phyloP scores from a whole-genome alignment of 352 stramenopile genomes.

The Phytopythium chamaehyphon region DNA sequence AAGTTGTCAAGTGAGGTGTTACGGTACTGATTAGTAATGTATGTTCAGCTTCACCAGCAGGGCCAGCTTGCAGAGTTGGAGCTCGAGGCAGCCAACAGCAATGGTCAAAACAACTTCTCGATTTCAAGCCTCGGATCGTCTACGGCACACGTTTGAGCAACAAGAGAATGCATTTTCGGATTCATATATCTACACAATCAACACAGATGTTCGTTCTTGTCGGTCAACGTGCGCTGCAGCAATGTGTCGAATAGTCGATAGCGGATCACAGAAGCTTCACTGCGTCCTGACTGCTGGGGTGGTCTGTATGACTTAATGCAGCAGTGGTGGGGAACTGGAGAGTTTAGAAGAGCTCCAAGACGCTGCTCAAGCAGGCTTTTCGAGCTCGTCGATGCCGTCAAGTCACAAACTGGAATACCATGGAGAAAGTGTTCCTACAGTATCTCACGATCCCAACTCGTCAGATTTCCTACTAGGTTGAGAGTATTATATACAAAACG shows the following conservation, averaged over 20 bases:
- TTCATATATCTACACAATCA: not conserved
- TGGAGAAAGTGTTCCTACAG: slow-evolving; percentile 64
- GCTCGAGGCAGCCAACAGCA: slow-evolving; percentile 27
- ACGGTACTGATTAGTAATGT: slow-evolving; percentile 6
- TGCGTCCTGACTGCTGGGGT: slow-evolving; percentile 1
- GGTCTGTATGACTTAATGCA: slow-evolving; percentile 70
- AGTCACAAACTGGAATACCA: slow-evolving; percentile 63
- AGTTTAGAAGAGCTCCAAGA: slow-evolving; percentile 26
- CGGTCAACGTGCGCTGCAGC: slow-evolving; percentile 29
- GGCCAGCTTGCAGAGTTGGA: slow-evolving; percentile 41
- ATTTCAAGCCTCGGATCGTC: slow-evolving; percentile 46
- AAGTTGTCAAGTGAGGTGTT: not conserved
- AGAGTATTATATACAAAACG: slow-evolving; percentile 9
- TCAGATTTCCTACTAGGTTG: not conserved
- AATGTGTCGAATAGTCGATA: slow-evolving; percentile 72
- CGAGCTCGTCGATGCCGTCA: slow-evolving; percentile 46
- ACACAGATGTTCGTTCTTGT: not conserved
- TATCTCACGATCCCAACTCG: not conserved
- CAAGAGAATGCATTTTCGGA: slow-evolving; percentile 2
- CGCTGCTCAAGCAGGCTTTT: slow-evolving; percentile 46
- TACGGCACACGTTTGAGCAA: slow-evolving; percentile 2
- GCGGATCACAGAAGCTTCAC: slow-evolving; percentile 23
- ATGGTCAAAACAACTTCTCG: slow-evolving; percentile 33
- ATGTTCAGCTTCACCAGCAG: slow-evolving; percentile 58
- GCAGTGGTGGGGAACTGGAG: slow-evolving; percentile 31